Evolutionary conservation across 2,329 filamentous ascomycete genomes (phyloP), one percentile per base, ranked within the genome.

Genomic region (Leptographium procerum): DNA sequence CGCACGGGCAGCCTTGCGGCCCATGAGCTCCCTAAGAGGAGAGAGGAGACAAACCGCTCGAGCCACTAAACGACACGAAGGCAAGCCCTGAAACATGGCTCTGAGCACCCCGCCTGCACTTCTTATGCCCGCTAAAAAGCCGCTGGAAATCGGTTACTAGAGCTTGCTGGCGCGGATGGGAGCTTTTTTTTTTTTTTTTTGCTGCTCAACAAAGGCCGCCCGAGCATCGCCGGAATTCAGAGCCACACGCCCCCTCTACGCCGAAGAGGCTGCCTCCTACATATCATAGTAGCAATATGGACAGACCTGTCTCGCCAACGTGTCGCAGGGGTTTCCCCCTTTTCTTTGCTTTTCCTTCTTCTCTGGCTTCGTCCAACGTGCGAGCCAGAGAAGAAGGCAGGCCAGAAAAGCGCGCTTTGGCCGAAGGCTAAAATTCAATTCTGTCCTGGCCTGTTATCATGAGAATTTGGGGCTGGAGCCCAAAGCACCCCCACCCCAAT

Each of bases 261-360:
- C 61, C 61, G 61, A 63, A 57, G 52, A 62, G n/a, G n/a, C 56
- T 59, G 60, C 57, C 58, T 61, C 50, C 45, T 36, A n/a, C n/a
- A n/a, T n/a, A n/a, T n/a, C n/a, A n/a, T n/a, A n/a, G n/a, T n/a
- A n/a, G n/a, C n/a, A n/a, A n/a, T n/a, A 47, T 50, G 33, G 58
- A 22, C 45, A 51, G 52, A n/a, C 52, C 48, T 31, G 57, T 52
- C 57, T 55, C 53, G 43, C 28, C 34, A 59, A 51, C 19, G 36
- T 43, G 19, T 43, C 40, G 40, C 40, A 43, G 40, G 40, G 40
- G 19, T 19, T 19, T n/a, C 40, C 19, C 40, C 40, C n/a, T 43
- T 43, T 22, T 19, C 16, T 16, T 40, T 7, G 6, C 14, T 16
- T 19, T 19, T 40, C 14, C 13, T 19, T 13, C 19, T 40, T 36